Conservation (phyloP, 768 basidiomycete genomes). For the Lentinula detonsa region DNA sequence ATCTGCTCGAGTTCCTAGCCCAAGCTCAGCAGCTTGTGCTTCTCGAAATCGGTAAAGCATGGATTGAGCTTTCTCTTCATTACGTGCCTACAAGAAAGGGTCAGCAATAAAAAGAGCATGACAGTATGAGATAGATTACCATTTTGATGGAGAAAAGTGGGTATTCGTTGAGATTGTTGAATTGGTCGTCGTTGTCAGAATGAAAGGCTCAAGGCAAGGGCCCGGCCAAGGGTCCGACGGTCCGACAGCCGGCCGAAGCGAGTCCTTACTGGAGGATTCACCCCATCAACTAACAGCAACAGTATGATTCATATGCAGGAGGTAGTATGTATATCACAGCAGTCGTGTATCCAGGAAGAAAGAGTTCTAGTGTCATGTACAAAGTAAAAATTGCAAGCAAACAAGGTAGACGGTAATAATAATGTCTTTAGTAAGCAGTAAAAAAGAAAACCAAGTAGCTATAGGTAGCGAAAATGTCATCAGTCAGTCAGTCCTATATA, state of each 20-base stretch:
- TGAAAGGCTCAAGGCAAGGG: too few species aligned
- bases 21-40: conserved; percentile 93
- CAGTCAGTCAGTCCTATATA: not conserved
- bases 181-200: too few species aligned
- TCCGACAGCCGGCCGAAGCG: too few species aligned
- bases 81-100: conserved; percentile 66
- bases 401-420: not conserved
- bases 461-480: not conserved
- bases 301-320: too few species aligned
- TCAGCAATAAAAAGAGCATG: not conserved
- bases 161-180: not conserved
- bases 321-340: not conserved
- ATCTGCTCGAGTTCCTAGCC: conserved; percentile 78
- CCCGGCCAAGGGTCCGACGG: too few species aligned
- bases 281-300: too few species aligned
- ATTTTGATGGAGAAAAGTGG: not conserved
- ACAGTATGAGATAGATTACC: not conserved
- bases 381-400: not conserved
- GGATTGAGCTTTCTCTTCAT: conserved; percentile 97
- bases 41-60: conserved; percentile 96
- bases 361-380: not conserved
- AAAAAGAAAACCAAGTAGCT: not conserved
- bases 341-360: not conserved
- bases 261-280: too few species aligned
- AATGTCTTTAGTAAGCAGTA: not conserved